Conservation (phyloP, 768 basidiomycete species). For the Leccinum sublutescens region DNA sequence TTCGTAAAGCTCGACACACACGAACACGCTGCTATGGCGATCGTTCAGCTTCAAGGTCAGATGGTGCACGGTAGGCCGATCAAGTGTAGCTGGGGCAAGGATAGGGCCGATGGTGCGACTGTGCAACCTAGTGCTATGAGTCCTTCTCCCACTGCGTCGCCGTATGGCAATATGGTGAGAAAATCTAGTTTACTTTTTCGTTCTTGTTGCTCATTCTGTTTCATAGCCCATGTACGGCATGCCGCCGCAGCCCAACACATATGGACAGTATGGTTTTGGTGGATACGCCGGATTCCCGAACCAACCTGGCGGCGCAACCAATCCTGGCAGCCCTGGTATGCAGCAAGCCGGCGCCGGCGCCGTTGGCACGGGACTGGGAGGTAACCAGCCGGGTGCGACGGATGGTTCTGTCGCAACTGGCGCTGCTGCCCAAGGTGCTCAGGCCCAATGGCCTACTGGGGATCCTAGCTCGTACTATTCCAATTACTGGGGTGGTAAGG, state of each 20-base stretch:
- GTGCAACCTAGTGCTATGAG: constrained; percentile 53
- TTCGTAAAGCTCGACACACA: constrained; percentile 99
- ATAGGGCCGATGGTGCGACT: constrained; percentile 72
- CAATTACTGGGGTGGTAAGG: constrained; percentile 81
- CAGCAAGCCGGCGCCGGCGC: constrained; percentile 58
- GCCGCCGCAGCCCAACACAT: constrained; percentile 78
- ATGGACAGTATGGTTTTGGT: constrained; percentile 73
- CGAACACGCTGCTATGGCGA: constrained; percentile 97
- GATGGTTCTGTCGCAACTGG: constrained; percentile 49
- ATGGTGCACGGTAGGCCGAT: constrained; percentile 96
- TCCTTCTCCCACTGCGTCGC: constrained; percentile 57
- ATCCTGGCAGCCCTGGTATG: constrained; percentile 40
- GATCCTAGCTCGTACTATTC: constrained; percentile 77
- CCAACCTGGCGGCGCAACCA: constrained; percentile 51
- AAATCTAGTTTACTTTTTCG: background rate
- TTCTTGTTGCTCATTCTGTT: constrained; percentile 1
- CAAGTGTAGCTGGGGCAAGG: constrained; percentile 99
- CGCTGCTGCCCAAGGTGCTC: constrained; percentile 55
- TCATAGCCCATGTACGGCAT: constrained; percentile 85
- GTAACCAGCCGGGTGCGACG: constrained; percentile 54
- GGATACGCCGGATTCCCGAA: constrained; percentile 71
- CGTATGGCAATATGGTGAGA: constrained; percentile 77
- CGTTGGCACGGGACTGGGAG: constrained; percentile 54
- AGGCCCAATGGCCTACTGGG: constrained; percentile 74
- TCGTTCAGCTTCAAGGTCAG: constrained; percentile 94